Evolutionary conservation across 805 yeast genomes (phyloP), one percentile per base, ranked within the genome.

Genomic region (Myxozyma udenii): DNA sequence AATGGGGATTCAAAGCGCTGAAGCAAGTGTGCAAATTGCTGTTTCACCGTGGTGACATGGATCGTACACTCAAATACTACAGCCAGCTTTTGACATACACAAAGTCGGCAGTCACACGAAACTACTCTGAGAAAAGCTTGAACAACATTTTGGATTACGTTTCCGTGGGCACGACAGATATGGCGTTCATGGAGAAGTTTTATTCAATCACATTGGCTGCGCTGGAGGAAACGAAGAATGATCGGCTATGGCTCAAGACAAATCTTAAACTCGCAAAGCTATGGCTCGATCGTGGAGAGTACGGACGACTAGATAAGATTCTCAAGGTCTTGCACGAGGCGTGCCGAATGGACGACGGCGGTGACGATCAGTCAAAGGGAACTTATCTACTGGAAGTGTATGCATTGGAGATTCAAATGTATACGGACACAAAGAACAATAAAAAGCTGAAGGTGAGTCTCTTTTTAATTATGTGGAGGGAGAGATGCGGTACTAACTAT

Each of bases 331-430:
- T 58, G 39, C 62, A 58, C 41, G 35, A 49, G 36, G 61, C 61
- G n/a, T 53, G 61, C 21, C 54, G 49, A 44, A 50, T 48, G 53
- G 60, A 58, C 25, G 55, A 56, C 28, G 61, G 61, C 2, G 61
- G 51, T 4, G 62, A 48, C 18, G 62, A 63, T 37, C 63, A 55
- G 33, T 50, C 60, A 9, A 58, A 60, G 26, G 63, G 62, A 2
- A 63, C 66, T 14, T 60, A 66, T 54, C 66, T 79, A 19, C 67
- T 86, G 37, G 95, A 87, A 51, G 73, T 83, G 1, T 74, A 84
- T 19, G 85, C 93, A 0, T 73, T 80, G 3, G 84, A 84, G 62
- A 83, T 86, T 52, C 78, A 77, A 48, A 73, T 79, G 40, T 71
- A 74, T 30, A 69, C 80, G 2, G 73, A 68, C 30, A 64, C 68